These are phyloP conservation scores for Entomortierella parvispora DNA, from an alignment of 192 early-diverging fungal species.

Conservation along the genomic window DNA sequence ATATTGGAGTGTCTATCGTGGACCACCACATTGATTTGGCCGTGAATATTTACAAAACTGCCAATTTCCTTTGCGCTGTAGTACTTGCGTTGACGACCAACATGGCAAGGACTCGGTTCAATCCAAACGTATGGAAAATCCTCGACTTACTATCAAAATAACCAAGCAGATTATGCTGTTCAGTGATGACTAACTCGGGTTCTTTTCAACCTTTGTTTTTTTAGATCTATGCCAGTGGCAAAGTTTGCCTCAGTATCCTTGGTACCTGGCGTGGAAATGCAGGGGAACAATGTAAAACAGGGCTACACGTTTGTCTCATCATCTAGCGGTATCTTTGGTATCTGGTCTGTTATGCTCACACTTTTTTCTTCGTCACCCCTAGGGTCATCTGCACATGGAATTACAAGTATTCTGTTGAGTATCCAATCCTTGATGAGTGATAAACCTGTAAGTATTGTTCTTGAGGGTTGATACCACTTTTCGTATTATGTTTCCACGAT, in stretches of 20 bases:
- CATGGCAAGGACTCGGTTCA: constrained; percentile 61
- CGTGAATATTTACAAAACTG: no score
- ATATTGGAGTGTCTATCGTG: background rate
- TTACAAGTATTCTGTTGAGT: constrained; percentile 65
- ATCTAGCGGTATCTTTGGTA: no score
- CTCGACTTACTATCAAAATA: no score
- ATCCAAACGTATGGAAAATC: constrained; percentile 70
- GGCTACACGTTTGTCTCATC: no score
- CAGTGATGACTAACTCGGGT: background rate
- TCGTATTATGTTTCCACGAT: background rate
- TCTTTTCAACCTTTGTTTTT: background rate
- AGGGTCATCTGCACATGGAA: constrained; percentile 69
- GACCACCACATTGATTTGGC: no score
- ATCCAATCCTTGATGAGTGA: constrained; percentile 73
- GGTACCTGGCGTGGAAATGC: constrained; percentile 69
- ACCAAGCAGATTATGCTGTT: no score
- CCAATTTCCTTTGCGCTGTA: background rate
- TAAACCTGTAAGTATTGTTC: constrained; percentile 44
- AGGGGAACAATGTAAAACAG: constrained; percentile 65
- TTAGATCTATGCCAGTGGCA: constrained; percentile 59
- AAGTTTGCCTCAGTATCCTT: constrained; percentile 68
- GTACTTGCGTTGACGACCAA: constrained; percentile 67
- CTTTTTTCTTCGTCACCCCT: background rate
- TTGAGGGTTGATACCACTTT: background rate
- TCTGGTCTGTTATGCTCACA: no score